These are phyloP conservation scores for Persicaria tinctoria DNA, from an alignment of 148 eudicot genomes.

Conservation along the genomic window DNA sequence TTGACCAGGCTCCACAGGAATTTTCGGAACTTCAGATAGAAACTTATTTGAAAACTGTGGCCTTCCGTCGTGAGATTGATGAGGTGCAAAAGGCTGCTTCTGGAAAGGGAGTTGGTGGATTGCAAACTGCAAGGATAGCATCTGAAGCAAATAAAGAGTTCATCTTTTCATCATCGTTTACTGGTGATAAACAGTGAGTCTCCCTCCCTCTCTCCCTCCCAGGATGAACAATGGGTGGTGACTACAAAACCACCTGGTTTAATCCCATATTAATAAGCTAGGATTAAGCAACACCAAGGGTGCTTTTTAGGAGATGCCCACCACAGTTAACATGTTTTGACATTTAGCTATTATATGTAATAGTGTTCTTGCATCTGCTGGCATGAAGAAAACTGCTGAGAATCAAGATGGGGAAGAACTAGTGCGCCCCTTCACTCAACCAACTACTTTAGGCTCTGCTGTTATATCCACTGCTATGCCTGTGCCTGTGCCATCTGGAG, in stretches of 20 bases:
- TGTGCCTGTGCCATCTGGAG: conserved; percentile 14
- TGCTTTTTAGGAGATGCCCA: not conserved
- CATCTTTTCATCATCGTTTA: conserved; percentile 85
- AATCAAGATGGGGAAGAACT: conserved; percentile 28
- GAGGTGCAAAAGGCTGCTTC: conserved; percentile 86
- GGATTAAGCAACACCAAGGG: not conserved
- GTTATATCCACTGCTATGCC: conserved; percentile 18
- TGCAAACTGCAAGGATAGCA: conserved; percentile 95
- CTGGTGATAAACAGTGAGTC: conserved; percentile 85
- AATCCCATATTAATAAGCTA: not conserved
- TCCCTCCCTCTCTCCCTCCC: not conserved
- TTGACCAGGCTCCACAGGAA: conserved; percentile 65
- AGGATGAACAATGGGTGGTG: not conserved
- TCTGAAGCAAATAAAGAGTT: conserved; percentile 92
- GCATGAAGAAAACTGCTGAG: conserved; percentile 31
- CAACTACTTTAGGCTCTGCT: conserved; percentile 24
- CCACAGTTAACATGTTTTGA: conserved; percentile 1
- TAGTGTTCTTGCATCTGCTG: conserved; percentile 65
- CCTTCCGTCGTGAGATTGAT: conserved; percentile 95
- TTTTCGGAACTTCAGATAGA: conserved; percentile 96
- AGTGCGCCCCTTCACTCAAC: conserved; percentile 22
- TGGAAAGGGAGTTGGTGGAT: conserved; percentile 81
- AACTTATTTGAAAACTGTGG: conserved; percentile 96
- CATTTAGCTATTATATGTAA: conserved; percentile 10
- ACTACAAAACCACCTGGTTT: not conserved